A percentile compares a stretch with the other conserved stretches of the same genome.
Conservation (phyloP, 805 yeast genomes). For the Kodamaea sagamina region DNA sequence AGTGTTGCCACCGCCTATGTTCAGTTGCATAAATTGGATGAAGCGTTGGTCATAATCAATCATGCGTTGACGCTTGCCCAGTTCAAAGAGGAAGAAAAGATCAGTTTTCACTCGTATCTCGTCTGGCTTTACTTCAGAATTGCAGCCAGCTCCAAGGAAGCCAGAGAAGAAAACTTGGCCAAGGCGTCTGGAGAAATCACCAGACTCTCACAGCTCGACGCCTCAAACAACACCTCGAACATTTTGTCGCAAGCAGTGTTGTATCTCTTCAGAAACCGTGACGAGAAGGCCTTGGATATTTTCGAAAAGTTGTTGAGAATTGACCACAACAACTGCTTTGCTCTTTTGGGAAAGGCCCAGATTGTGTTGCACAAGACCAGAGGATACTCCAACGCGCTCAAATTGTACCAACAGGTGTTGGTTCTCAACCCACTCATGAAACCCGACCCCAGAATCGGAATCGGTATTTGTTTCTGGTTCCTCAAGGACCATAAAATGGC, state of each 20-base stretch:
- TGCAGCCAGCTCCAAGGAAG: conserved; percentile 26
- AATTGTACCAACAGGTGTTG: conserved; percentile 80
- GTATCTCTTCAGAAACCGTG: conserved; percentile 56
- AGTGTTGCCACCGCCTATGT: conserved; percentile 81
- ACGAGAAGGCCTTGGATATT: conserved; percentile 69
- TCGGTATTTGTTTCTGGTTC: conserved; percentile 93
- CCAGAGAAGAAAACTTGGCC: conserved; percentile 21
- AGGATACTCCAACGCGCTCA: conserved; percentile 72
- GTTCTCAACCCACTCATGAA: conserved; percentile 71
- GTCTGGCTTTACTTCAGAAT: conserved; percentile 70
- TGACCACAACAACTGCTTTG: conserved; percentile 67
- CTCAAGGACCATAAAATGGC: conserved; percentile 80
- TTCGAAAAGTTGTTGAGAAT: conserved; percentile 61
- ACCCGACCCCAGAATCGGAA: conserved; percentile 94
- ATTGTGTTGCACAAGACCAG: conserved; percentile 65
- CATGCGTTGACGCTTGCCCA: conserved; percentile 53
- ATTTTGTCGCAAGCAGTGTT: conserved; percentile 70
- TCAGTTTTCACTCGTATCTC: conserved; percentile 59
- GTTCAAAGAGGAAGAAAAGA: conserved; percentile 43
- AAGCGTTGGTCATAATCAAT: conserved; percentile 63
- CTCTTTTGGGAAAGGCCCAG: conserved; percentile 83
- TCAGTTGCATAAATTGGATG: conserved; percentile 55
- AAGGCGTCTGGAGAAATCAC: conserved; percentile 28
- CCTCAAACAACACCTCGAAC: conserved; percentile 36
- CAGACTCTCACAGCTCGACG: conserved; percentile 16